Base-by-base conservation (phyloP, 2,329 filamentous ascomycete genomes). In the Pestalotiopsis sp. region DNA sequence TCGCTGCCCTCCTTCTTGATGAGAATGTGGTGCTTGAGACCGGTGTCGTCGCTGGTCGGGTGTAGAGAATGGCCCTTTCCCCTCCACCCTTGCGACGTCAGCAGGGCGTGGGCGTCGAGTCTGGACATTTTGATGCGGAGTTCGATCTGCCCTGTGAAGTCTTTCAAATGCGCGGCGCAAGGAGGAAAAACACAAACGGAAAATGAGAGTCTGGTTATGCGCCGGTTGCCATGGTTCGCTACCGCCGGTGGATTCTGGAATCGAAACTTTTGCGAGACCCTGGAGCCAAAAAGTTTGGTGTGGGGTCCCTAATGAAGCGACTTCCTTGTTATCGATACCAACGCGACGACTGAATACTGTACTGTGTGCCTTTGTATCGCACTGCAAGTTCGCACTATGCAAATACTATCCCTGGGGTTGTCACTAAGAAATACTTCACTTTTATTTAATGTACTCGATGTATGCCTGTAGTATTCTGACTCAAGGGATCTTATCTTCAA, bases 31-130 rank as follows among this genome's bases (percentile, higher is more conserved):
- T 92, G 93, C 31, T 91, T 90, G 67, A 98, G 90, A 58, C 95
- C 95, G 70, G 91, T 91, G 65, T 86, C 85, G 78, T 92, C 90
- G 83, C 88, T 86, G 20, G 85, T 90, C 70, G 91, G 88, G 77
- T 97, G 94, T 31, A 98, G 91, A 1, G 94, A 93, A 81, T 97
- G 93, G 71, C 95, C 95, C 49, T 90, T 88, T 73, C 95, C 95
- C 69, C 92, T 90, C 95, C 95, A 98, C 79, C 95, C 95, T 80
- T 97, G 94, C 74, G 90, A 88, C 73, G 91, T 90, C 74, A 98
- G 90, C 75, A 96, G 91, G 75, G 92, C 92, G 79, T 92, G 87
- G 67, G 95, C 92, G 81, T 98, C 88, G 95, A 98, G 98, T 38
- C 60, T 60, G 59, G 67, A 59, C 38, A 45, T 64, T 27, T 13